Evolutionary conservation across 2,329 filamentous ascomycete species (phyloP).

Genomic region (Beauveria australis): DNA sequence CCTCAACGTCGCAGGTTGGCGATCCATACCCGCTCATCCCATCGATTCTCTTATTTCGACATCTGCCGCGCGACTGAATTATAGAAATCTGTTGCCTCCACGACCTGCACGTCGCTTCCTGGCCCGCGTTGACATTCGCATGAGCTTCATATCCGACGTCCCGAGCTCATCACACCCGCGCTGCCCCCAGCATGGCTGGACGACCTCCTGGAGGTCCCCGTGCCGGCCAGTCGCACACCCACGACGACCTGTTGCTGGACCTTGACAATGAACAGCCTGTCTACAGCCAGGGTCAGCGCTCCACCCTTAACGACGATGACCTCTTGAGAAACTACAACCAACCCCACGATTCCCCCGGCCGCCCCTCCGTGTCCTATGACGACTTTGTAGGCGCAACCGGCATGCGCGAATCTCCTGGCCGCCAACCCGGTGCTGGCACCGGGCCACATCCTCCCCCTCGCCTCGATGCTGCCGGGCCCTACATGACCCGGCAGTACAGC

Average conservation of each 20-base stretch:
- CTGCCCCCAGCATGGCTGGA: slow-evolving; percentile 52
- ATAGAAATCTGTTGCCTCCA: not conserved
- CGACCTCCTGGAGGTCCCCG: slow-evolving; percentile 40
- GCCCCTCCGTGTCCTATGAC: slow-evolving; percentile 89
- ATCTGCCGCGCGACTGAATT: not conserved
- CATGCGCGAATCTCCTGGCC: slow-evolving; percentile 18
- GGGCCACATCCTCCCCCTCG: not conserved
- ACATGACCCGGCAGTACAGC: slow-evolving; percentile 46
- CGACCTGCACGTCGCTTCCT: not conserved
- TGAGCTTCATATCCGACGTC: slow-evolving; percentile 19
- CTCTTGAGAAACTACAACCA: slow-evolving; percentile 68
- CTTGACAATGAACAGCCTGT: slow-evolving; percentile 61
- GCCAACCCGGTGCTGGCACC: slow-evolving; percentile 5
- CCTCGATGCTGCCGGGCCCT: slow-evolving; percentile 27
- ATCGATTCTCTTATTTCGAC: not conserved
- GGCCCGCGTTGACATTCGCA: slow-evolving; percentile 2
- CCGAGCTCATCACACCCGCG: slow-evolving; percentile 23
- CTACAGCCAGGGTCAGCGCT: slow-evolving; percentile 69
- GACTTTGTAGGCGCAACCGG: slow-evolving; percentile 71
- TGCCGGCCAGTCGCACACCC: slow-evolving; percentile 37
- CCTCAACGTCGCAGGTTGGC: slow-evolving; percentile 10
- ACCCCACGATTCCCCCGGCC: slow-evolving; percentile 55
- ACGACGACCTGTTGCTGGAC: slow-evolving; percentile 62
- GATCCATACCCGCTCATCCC: not conserved
- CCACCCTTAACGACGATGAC: slow-evolving; percentile 74